phyloP scores from a whole-genome alignment of 495 filamentous ascomycete species.

The Evansstolkia leycettana region DNA sequence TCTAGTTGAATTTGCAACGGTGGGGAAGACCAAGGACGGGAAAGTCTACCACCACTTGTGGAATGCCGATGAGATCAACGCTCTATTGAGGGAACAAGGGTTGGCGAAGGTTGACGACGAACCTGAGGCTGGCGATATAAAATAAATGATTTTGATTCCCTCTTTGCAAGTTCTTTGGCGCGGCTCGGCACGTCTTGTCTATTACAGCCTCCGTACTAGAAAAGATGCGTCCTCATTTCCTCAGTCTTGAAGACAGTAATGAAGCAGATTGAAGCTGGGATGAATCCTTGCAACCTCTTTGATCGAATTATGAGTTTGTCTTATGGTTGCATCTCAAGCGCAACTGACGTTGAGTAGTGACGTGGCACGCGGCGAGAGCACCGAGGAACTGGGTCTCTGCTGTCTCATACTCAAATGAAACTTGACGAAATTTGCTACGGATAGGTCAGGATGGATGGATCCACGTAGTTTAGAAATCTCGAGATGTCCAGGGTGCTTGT shows the following conservation, averaged over 20 bases:
- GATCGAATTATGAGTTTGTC: not conserved
- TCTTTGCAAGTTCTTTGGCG: not conserved
- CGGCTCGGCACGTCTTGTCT: no score
- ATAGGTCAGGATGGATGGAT: constrained; percentile 11
- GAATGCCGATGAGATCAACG: constrained; percentile 93
- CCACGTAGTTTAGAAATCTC: constrained; percentile 19
- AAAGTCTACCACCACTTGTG: constrained; percentile 97
- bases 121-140: constrained; percentile 49
- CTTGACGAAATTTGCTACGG: constrained; percentile 10
- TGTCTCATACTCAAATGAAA: constrained; percentile 9
- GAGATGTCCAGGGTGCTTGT: not conserved
- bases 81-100: constrained; percentile 87
- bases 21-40: constrained; percentile 86
- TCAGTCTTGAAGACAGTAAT: not conserved
- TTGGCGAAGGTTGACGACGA: constrained; percentile 78
- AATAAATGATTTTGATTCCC: constrained; percentile 20
- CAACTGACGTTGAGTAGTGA: constrained; percentile 21
- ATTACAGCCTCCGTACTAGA: no score
- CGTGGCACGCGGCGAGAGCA: constrained; percentile 25
- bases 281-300: not conserved
- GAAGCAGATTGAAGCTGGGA: not conserved
- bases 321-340: constrained; percentile 13
- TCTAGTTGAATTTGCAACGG: constrained; percentile 94
- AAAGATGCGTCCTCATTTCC: no score
- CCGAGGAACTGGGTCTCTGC: constrained; percentile 10